These are phyloP conservation scores for Bifiguratus adelaidae DNA, from an alignment of 192 early-diverging fungal species.

Conservation along the genomic window DNA sequence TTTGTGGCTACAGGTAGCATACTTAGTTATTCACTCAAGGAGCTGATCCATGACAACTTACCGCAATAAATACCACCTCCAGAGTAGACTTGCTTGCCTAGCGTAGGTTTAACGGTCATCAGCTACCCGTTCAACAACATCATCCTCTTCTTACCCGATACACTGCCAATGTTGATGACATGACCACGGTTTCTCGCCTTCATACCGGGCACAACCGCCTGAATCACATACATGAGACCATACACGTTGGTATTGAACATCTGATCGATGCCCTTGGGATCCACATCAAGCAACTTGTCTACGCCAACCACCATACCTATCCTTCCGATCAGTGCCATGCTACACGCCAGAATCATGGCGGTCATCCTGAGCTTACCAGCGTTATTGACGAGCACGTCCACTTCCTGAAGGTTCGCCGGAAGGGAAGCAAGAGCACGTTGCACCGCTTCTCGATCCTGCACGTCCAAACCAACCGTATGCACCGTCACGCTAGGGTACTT, in stretches of 20 bases:
- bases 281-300: slow-evolving; percentile 30
- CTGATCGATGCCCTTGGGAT: slow-evolving; percentile 9
- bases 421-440: slow-evolving; percentile 30
- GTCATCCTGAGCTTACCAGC: slow-evolving; percentile 33
- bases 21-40: not conserved
- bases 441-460: slow-evolving; percentile 45
- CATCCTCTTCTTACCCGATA: slow-evolving; percentile 40
- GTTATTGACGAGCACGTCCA: slow-evolving; percentile 88
- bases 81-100: slow-evolving; percentile 45
- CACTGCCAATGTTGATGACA: slow-evolving; percentile 78
- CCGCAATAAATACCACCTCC: slow-evolving; percentile 70
- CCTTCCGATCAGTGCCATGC: not conserved
- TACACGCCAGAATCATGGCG: not conserved
- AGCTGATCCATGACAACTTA: too few relatives aligned
- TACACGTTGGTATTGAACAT: slow-evolving; percentile 83
- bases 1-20: slow-evolving; percentile 42
- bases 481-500: slow-evolving; percentile 42
- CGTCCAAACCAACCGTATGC: slow-evolving; percentile 58
- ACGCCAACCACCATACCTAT: slow-evolving; percentile 57
- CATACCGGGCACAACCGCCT: slow-evolving; percentile 75
- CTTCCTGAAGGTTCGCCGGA: slow-evolving; percentile 37
- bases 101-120: not conserved
- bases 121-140: not conserved
- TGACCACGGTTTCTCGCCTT: slow-evolving; percentile 53
- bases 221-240: slow-evolving; percentile 70